Evolutionary conservation across 1,284 basidiomycete genomes (phyloP), one percentile per base, ranked within the genome.

Genomic region (Sphaerobolus stellatus): DNA sequence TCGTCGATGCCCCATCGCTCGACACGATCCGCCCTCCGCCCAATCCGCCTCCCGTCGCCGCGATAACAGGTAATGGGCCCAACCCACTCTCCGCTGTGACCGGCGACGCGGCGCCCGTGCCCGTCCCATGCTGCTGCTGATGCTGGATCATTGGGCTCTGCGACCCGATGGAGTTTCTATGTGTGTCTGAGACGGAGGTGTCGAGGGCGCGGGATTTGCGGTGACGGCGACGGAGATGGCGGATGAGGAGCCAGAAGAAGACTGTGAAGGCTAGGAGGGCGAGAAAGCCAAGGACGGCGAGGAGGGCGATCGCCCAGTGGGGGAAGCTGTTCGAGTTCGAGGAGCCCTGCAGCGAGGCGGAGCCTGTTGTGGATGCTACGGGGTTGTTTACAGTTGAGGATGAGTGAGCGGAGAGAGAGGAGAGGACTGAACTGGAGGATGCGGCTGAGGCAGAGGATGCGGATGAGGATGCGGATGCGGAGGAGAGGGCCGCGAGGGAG

Each of bases 261-360:
- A 86, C 69, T 56, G 84, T 81, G 8, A 79, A 75, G 9, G 86
- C 82, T 46, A 83, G 77, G 58, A 92, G 83, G 48, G 90, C 89
- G 56, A 92, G 75, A 70, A 90, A 84, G 29, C 90, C 90, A 31
- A 93, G 80, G 46, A 92, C 80, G 52, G 86, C 86, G 56, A 93
- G 89, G 58, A 92, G 85, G 41, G 90, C 90, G 59, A 93, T 93
- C n/a, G 88, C 91, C 90, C 90, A 92, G 64, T 81, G 80, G 2
- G 90, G 90, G 65, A 92, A 89, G 22, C 73, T 62, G 4, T 60
- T 44, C 14, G 76, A 66, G 44, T 60, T 66, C 44, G 64, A 61
- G 34, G 58, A 57, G 22, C 68, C 61, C 64, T 89, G 86, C 16
- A 89, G 72, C 56, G 59, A 72, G 29, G 75, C 80, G 14, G 72